Conservation (phyloP, 2,329 filamentous ascomycete genomes). For the Aspergillus fumigatiaffinis region DNA sequence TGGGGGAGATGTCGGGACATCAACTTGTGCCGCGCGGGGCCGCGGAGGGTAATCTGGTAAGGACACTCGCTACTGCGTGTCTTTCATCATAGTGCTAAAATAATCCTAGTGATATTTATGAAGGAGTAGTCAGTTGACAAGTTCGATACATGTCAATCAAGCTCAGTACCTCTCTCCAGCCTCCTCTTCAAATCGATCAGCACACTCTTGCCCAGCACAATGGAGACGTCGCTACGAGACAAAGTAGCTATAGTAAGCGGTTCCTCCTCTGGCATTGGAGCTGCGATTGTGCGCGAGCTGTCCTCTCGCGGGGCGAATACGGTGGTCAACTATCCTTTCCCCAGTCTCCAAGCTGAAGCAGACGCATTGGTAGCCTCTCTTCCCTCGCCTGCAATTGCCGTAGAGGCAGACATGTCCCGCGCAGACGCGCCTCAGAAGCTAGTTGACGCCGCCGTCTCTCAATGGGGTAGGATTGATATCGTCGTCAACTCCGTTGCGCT, state of each 20-base stretch:
- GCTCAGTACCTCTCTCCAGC: too few species aligned
- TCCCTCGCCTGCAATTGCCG: conserved; percentile 30
- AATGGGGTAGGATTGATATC: conserved; percentile 40
- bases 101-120: too few species aligned
- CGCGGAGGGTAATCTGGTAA: too few species aligned
- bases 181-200: too few species aligned
- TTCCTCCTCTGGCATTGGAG: conserved; percentile 22
- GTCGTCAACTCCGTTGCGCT: conserved; percentile 20
- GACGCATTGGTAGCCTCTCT: conserved; percentile 26
- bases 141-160: too few species aligned
- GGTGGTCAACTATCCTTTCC: conserved; percentile 48
- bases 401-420: conserved; percentile 43
- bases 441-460: conserved; percentile 32
- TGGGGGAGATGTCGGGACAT: too few species aligned
- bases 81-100: too few species aligned
- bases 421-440: conserved; percentile 34
- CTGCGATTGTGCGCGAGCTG: conserved; percentile 33
- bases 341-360: conserved; percentile 20
- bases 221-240: background rate
- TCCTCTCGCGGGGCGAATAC: conserved; percentile 45
- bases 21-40: too few species aligned
- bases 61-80: too few species aligned
- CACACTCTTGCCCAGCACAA: too few species aligned
- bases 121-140: too few species aligned
- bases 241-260: conserved; percentile 25